phyloP scores from a whole-genome alignment of 139 green algal species.

The Chlorella sp. region DNA sequence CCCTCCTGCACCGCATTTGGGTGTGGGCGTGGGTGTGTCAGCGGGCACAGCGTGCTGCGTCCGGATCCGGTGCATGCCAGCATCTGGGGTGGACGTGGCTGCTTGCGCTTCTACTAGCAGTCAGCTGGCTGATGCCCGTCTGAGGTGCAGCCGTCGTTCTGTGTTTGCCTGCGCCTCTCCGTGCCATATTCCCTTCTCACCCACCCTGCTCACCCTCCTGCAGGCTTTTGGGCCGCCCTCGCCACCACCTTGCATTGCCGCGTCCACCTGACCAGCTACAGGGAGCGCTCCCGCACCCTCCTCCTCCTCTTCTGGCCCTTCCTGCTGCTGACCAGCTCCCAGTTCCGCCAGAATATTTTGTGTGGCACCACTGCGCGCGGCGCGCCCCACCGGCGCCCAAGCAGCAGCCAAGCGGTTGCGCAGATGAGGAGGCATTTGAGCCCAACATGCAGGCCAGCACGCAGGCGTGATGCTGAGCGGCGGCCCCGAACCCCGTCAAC shows the following conservation, averaged over 20 bases:
- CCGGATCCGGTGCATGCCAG: too few relatives aligned
- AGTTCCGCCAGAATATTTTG: constrained; percentile 31
- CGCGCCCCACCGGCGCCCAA: background rate
- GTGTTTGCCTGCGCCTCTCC: background rate
- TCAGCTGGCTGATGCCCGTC: background rate
- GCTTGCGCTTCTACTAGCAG: too few relatives aligned
- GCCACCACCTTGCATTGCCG: background rate
- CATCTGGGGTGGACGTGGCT: too few relatives aligned
- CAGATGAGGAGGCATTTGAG: background rate
- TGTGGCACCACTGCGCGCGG: background rate
- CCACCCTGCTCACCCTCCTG: background rate
- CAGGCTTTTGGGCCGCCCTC: constrained; percentile 14
- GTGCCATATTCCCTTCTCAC: background rate
- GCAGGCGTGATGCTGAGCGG: background rate
- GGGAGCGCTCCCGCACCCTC: background rate
- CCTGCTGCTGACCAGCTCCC: constrained; percentile 2
- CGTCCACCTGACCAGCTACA: constrained; percentile 19
- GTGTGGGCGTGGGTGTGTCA: background rate
- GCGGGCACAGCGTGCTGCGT: background rate
- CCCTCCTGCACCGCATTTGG: background rate
- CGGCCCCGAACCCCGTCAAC: too few relatives aligned
- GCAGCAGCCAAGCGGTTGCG: background rate
- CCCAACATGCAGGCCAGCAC: background rate
- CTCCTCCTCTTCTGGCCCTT: constrained; percentile 26
- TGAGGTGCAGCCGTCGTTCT: background rate